phyloP scores from a whole-genome alignment of 2,329 filamentous ascomycete genomes.

The Aspergillus jensenii region DNA sequence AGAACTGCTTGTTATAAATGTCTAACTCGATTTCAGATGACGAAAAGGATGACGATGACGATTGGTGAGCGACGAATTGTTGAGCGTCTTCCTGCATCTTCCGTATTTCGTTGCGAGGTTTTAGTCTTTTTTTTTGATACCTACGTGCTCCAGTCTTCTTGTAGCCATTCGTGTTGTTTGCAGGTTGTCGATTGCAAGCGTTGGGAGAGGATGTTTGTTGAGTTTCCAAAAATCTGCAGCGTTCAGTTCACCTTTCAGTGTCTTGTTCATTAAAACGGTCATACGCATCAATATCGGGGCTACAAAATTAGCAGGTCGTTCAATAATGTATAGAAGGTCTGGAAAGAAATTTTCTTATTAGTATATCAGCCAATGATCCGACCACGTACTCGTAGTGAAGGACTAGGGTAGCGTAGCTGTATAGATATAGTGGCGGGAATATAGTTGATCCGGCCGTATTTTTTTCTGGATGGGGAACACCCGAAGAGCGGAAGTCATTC shows the following conservation, averaged over 20 bases:
- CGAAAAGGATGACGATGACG: constrained; percentile 47
- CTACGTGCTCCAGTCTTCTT: constrained; percentile 9
- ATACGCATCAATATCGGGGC: background rate
- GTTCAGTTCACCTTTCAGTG: background rate
- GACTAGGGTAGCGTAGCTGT: background rate
- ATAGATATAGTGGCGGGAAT: constrained; percentile 7
- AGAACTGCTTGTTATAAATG: background rate
- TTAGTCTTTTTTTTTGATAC: constrained; percentile 20
- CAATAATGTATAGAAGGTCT: constrained; percentile 2
- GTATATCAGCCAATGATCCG: background rate
- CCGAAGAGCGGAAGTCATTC: constrained; percentile 1
- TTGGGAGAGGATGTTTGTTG: constrained; percentile 6
- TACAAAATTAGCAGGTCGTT: background rate
- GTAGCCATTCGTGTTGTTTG: background rate
- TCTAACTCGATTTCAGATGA: constrained; percentile 41
- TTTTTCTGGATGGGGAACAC: constrained; percentile 10
- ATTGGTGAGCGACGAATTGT: constrained; percentile 37
- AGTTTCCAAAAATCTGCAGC: background rate
- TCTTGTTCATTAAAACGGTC: background rate
- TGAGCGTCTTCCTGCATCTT: background rate
- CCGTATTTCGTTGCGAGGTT: constrained; percentile 4
- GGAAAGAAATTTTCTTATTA: background rate
- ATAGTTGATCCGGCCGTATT: constrained; percentile 5
- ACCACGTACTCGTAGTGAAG: too few relatives aligned
- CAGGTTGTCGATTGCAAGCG: constrained; percentile 1